These are phyloP conservation scores for Leccinum boreale DNA, from an alignment of 768 basidiomycete genomes.

Conservation along the genomic window DNA sequence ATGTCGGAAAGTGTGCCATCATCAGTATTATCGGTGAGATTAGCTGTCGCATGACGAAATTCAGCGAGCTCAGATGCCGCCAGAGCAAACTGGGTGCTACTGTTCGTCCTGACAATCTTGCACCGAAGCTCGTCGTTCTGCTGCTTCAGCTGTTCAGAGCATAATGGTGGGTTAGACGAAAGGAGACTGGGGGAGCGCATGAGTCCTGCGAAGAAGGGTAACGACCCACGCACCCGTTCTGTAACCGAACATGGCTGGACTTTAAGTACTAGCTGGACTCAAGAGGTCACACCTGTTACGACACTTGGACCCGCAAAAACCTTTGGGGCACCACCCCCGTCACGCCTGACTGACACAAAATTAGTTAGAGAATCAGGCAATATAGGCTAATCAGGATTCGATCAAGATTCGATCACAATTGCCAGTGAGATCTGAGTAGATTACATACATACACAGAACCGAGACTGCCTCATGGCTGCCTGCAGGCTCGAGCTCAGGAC, in stretches of 20 bases:
- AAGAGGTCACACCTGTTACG: no score
- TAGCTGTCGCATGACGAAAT: constrained; percentile 1
- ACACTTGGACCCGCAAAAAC: no score
- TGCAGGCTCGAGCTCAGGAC: no score
- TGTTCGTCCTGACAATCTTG: constrained; percentile 1
- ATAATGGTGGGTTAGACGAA: background rate
- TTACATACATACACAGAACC: no score
- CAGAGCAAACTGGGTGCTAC: constrained; percentile 2
- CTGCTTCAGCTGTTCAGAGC: background rate
- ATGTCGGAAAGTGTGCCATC: background rate
- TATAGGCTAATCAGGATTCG: no score
- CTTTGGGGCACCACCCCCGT: no score
- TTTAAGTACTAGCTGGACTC: background rate
- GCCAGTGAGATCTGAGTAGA: no score
- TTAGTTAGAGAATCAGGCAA: no score
- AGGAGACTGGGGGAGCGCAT: constrained; percentile 3
- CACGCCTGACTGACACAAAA: no score
- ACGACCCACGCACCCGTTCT: background rate
- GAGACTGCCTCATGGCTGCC: no score
- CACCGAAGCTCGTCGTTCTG: background rate
- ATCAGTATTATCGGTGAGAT: background rate
- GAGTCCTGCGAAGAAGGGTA: background rate
- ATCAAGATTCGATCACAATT: no score
- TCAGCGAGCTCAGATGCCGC: constrained; percentile 1
- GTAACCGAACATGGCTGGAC: background rate